These are phyloP conservation scores for Plasmodium relictum DNA, from an alignment of 169 alveolate species.

Conservation along the genomic window DNA sequence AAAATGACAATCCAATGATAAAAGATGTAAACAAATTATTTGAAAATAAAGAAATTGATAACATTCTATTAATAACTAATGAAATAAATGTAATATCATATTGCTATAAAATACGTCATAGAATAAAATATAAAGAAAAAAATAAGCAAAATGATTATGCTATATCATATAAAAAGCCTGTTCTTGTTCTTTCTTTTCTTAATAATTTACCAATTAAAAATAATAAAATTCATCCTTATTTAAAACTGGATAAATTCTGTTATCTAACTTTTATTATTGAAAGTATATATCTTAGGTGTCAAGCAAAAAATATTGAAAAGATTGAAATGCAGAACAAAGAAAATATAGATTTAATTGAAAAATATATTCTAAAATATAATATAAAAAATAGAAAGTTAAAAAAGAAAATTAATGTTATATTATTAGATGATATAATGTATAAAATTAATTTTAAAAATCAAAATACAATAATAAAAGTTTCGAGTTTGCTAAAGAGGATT, in stretches of 20 bases:
- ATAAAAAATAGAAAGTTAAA: not conserved
- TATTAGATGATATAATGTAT: conserved; percentile 26
- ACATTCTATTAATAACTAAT: conserved; percentile 14
- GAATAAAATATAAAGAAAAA: not conserved
- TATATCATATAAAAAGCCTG: conserved; percentile 16
- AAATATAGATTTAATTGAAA: not conserved
- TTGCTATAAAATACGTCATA: conserved; percentile 5
- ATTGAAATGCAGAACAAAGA: not conserved
- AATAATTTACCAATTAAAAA: conserved; percentile 26
- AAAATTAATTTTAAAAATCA: conserved; percentile 1
- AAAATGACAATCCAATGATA: not conserved
- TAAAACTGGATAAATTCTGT: conserved; percentile 23
- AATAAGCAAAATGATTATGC: not conserved
- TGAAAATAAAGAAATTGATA: conserved; percentile 7
- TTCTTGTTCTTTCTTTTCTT: conserved; percentile 7
- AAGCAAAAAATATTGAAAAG: conserved; percentile 3
- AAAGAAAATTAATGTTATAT: conserved; percentile 16
- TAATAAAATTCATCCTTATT: conserved; percentile 14
- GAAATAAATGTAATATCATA: conserved; percentile 20
- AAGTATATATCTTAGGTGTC: conserved; percentile 11
- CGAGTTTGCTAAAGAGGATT: not conserved
- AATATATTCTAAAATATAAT: not conserved
- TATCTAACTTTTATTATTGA: conserved; percentile 20
- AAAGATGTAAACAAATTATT: conserved; percentile 5
- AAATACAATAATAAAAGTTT: not conserved